Base-by-base conservation (phyloP, 225 moss, liverwort and hornwort genomes). In the Pseudoscleropodium purum region DNA sequence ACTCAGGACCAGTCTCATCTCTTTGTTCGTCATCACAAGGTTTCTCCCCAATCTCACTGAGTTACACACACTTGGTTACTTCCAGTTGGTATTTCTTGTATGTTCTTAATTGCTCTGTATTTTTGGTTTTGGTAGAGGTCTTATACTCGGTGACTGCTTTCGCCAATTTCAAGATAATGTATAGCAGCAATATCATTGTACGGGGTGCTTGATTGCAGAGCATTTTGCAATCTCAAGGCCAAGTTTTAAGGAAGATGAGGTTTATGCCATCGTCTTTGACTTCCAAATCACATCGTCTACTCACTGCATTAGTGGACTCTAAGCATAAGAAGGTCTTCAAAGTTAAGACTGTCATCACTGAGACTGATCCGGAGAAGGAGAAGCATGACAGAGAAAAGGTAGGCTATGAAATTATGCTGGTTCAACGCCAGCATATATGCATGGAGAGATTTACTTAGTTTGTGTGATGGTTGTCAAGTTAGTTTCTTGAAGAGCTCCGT, bases 191-290 rank as follows among this genome's bases (percentile, higher is more conserved):
- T 81, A 87, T 89, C 73, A 88, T 80, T 88, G 16, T 85, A 64
- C 37, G 56, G 70, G 86, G 27, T 92, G 60, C 47, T 68, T 86
- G 78, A 81, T 81, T 93, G 91, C 96, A 99, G 96, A 95, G 89
- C 70, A 87, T 96, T 47, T 91, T 99, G 91, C 99, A 99, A 93
- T 99, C 99, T 62, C 99, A 99, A 94, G 99, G 99, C 68, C 97
- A 97, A 85, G 94, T 99, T 52, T 90, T 95, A 56, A 91, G 93
- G 62, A 99, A 99, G 91, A 97, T 99, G 99, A 96, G 97, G 91
- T 99, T 99, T 86, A 99, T 99, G 99, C 99, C 99, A 78, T 99
- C 99, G 41, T 99, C 99, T 54, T 91, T 99, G 91, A 93, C 96
- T 77, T 99, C 99, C 65, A 99, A 99, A 89, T 99, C 99, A 88